Base-by-base conservation (phyloP, 2,329 filamentous ascomycete species). In the Colletotrichum cuscutae region DNA sequence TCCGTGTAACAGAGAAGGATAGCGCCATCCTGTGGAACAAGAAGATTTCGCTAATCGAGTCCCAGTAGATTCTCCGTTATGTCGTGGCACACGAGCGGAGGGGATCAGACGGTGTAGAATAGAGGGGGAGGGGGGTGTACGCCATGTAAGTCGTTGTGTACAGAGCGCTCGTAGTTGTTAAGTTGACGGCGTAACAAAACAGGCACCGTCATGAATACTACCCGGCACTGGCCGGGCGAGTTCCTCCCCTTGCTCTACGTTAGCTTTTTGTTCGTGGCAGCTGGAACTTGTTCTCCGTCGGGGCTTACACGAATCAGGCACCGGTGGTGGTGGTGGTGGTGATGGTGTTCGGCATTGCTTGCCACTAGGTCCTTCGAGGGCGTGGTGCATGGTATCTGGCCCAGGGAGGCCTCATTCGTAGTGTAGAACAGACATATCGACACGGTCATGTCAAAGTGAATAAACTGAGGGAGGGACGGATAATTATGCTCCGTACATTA, bases 11-110 rank as follows among this genome's bases (percentile, higher is more conserved):
- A 11, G n/a, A 62, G 24, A 53, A 30, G 42, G 59, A 32, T n/a
- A n/a, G 11, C 19, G 2, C 65, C 53, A n/a, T 35, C 11, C 58
- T 28, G 26, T 24, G 52, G 49, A 53, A 30, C 26, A 12, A 65
- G 32, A 5, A 32, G 42, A 9, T 30, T 59, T 71, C 71, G 71
- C 67, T 73, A 71, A 73, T 73, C 71, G 59, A 35, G 67, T 71
- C 57, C 61, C 46, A 71, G 60, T 65, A 61, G 71, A 65, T 61
- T 53, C 42, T 58, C 42, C 35, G 61, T 26, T 56, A 69, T 69
- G 69, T 12, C 19, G 65, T 72, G 65, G 59, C 59, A 56, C 53
- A 49, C 19, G 42, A 11, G 19, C 19, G 15, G 19, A 12, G 37
- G 19, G 42, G 42, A 22, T 11, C 42, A 49, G 42, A 49, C 4